phyloP scores from a whole-genome alignment of 2,329 filamentous ascomycete species.

The Escovopsis sp. region DNA sequence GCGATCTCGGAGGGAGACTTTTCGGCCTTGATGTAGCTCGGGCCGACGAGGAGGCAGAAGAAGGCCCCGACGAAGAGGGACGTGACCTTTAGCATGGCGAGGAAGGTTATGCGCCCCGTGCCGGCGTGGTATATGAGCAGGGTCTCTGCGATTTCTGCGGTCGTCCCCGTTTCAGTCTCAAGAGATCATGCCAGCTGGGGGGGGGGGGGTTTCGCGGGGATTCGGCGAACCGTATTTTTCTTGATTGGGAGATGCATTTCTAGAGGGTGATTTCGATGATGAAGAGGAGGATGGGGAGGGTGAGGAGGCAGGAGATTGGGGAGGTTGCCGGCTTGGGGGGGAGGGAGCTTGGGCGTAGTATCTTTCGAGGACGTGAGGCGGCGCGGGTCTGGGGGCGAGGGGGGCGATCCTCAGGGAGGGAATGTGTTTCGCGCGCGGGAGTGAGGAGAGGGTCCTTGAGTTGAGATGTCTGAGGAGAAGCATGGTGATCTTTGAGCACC shows the following conservation, averaged over 20 bases:
- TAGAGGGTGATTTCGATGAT: too few relatives aligned
- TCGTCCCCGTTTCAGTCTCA: too few relatives aligned
- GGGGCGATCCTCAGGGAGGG: too few relatives aligned
- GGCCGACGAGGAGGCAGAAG: constrained; percentile 49
- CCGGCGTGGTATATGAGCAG: constrained; percentile 66
- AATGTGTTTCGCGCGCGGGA: too few relatives aligned
- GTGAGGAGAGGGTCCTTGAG: too few relatives aligned
- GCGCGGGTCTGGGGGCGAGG: background rate
- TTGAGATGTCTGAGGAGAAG: too few relatives aligned
- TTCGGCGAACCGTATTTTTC: too few relatives aligned
- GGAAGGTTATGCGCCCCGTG: constrained; percentile 47
- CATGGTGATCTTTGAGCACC: too few relatives aligned
- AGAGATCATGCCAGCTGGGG: too few relatives aligned
- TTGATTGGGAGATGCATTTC: too few relatives aligned
- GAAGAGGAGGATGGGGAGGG: background rate
- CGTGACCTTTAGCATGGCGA: constrained; percentile 57
- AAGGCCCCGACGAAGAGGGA: constrained; percentile 55
- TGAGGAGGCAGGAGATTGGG: too few relatives aligned
- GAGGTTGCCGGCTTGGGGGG: background rate
- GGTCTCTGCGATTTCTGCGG: constrained; percentile 36
- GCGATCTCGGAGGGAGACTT: constrained; percentile 21
- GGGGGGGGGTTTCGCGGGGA: too few relatives aligned
- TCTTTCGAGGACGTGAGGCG: constrained; percentile 10
- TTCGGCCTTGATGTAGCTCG: constrained; percentile 35
- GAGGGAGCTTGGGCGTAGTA: constrained; percentile 11